These are phyloP conservation scores for Triadica sebifera DNA, from an alignment of 345 rosid genomes.

Conservation along the genomic window DNA sequence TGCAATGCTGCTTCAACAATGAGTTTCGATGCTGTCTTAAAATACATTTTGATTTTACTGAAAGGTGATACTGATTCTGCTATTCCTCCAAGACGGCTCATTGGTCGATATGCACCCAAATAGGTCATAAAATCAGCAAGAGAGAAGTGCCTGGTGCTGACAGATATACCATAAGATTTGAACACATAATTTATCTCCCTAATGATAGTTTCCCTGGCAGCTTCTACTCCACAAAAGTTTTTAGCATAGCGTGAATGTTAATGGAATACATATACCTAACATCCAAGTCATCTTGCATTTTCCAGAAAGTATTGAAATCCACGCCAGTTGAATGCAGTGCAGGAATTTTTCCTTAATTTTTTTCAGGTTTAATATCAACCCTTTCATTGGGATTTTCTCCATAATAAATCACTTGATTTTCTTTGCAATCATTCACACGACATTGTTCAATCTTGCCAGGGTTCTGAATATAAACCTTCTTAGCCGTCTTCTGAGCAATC, in stretches of 20 bases:
- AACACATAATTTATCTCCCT: constrained; percentile 82
- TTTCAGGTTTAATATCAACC: constrained; percentile 43
- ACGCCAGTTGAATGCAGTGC: constrained; percentile 76
- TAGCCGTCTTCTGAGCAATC: constrained; percentile 82
- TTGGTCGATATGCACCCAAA: constrained; percentile 76
- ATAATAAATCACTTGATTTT: constrained; percentile 72
- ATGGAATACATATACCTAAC: constrained; percentile 77
- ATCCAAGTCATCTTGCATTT: constrained; percentile 68
- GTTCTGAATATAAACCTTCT: constrained; percentile 80
- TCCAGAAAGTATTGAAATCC: constrained; percentile 68
- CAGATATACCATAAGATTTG: constrained; percentile 73
- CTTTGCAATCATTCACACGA: constrained; percentile 52
- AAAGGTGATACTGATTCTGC: constrained; percentile 76
- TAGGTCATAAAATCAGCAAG: constrained; percentile 93
- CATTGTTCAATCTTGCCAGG: constrained; percentile 70
- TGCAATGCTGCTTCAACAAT: constrained; percentile 82
- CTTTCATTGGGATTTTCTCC: constrained; percentile 76
- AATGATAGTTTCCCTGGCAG: constrained; percentile 86
- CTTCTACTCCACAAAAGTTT: constrained; percentile 88
- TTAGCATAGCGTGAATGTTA: constrained; percentile 69
- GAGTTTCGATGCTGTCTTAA: constrained; percentile 87
- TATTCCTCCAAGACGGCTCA: constrained; percentile 90
- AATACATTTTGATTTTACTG: constrained; percentile 84
- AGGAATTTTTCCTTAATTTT: constrained; percentile 51
- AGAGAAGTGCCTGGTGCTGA: constrained; percentile 68